These are phyloP conservation scores for Rhynchosporium secalis DNA, from an alignment of 2,329 filamentous ascomycete genomes.

Conservation along the genomic window DNA sequence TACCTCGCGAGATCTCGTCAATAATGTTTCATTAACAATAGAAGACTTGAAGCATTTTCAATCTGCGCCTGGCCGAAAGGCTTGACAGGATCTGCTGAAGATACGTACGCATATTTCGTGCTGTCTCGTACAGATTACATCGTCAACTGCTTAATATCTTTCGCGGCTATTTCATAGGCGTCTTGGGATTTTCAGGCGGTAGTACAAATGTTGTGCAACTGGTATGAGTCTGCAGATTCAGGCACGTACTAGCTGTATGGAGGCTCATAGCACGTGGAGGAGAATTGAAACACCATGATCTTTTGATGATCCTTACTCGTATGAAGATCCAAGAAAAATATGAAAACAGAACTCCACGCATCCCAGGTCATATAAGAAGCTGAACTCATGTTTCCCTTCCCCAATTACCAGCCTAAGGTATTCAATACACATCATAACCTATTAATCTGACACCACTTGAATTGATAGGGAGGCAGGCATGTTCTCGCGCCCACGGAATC, in stretches of 20 bases:
- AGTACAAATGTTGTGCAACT: neutral
- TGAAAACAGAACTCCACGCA: no score
- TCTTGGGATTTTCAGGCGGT: neutral
- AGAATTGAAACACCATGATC: neutral
- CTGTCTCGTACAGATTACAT: no score
- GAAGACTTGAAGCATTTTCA: no score
- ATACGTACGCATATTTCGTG: no score
- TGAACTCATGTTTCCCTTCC: no score
- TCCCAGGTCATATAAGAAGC: no score
- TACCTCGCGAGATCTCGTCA: no score
- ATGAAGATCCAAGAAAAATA: neutral
- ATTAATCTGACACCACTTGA: slow-evolving; percentile 5
- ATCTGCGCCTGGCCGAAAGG: no score
- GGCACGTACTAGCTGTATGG: neutral
- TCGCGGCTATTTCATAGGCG: neutral
- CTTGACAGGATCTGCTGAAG: no score
- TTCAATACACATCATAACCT: neutral
- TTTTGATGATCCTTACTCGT: neutral
- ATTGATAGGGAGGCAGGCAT: slow-evolving; percentile 7
- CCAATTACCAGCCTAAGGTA: neutral
- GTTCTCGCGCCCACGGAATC: neutral
- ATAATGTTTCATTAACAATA: no score
- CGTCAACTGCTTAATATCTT: no score
- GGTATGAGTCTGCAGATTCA: neutral
- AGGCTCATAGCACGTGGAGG: neutral